Conservation (phyloP, 441 rosid species). For the Bruguiera hainesii region DNA sequence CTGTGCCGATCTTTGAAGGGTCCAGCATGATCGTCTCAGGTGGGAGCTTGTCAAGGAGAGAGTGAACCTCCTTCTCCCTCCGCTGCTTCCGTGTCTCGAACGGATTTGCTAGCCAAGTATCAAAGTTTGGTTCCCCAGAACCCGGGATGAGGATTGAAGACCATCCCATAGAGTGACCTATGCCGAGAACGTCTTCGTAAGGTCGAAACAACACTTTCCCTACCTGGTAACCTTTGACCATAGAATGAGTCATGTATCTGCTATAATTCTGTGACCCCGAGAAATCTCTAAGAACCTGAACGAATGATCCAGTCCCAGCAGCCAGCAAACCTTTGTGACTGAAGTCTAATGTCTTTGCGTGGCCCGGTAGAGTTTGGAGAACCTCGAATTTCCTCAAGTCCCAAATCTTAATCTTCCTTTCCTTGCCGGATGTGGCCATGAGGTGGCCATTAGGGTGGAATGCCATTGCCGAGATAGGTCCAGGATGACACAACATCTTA, state of each 20-base stretch:
- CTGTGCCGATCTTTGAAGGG: conserved; percentile 79
- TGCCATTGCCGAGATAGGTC: conserved; percentile 72
- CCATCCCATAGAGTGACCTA: conserved; percentile 96
- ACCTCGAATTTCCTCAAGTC: conserved; percentile 81
- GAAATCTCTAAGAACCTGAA: conserved; percentile 50
- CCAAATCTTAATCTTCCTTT: conserved; percentile 81
- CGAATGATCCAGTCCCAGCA: conserved; percentile 66
- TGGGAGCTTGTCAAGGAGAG: conserved; percentile 89
- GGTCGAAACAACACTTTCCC: conserved; percentile 73
- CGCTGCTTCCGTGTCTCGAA: conserved; percentile 88
- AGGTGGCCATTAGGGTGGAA: conserved; percentile 92
- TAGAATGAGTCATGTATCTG: conserved; percentile 74
- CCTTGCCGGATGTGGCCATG: conserved; percentile 95
- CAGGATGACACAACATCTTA: conserved; percentile 81
- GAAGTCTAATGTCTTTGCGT: conserved; percentile 71
- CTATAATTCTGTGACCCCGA: conserved; percentile 54
- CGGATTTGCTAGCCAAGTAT: conserved; percentile 91
- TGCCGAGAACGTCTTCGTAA: conserved; percentile 77
- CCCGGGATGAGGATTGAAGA: conserved; percentile 85
- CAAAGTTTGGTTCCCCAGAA: conserved; percentile 93
- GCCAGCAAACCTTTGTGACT: conserved; percentile 95
- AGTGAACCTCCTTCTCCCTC: conserved; percentile 75
- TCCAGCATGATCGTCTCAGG: conserved; percentile 87
- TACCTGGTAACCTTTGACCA: conserved; percentile 81
- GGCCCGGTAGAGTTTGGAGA: conserved; percentile 60